Base-by-base conservation (phyloP, 306 rosid genomes). In the Senna tora region DNA sequence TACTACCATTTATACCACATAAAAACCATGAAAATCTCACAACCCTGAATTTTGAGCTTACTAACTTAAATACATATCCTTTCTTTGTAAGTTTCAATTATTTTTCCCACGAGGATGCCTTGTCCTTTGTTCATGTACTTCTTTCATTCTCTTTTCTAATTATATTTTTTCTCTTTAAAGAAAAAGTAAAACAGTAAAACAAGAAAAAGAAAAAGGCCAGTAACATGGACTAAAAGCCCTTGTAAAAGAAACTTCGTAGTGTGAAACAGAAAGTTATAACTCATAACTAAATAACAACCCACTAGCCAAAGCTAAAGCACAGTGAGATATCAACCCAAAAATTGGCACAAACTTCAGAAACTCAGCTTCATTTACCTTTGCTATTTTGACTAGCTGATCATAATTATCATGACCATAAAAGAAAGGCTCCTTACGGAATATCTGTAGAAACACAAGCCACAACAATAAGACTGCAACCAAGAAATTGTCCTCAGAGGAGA, bases 371-470 rank as follows among this genome's bases (percentile, higher is more conserved):
- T 56, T 45, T 73, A 86, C 90, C 90, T 83, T 86, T 0, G 86
- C 90, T 60, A 86, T 83, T 78, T 86, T 86, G 50, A 86, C 90
- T 28, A 86, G 86, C 65, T 86, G 90, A 71, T 86, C 90, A 47
- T 79, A 53, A 58, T 83, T 86, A 76, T 86, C 90, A 65, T 86
- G 90, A 36, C 90, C 90, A 70, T 86, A 86, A 74, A 86, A 86
- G 80, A 86, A 86, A 55, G 88, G 90, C 69, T 86, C 90, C 81
- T 86, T 86, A 16, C 90, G 90, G 63, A 83, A 86, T 78, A 86
- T 86, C 90, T 81, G 83, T 42, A 68, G 20, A 36, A 81, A 64
- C 67, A 70, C 56, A 78, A 74, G 52, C 54, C 68, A 14, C 76
- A 70, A 75, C 17, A 36, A 65, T 80, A 73, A 87, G 33, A 67